Conservation (phyloP, 176 grass and related monocot genomes). For the Oryza nivara region DNA sequence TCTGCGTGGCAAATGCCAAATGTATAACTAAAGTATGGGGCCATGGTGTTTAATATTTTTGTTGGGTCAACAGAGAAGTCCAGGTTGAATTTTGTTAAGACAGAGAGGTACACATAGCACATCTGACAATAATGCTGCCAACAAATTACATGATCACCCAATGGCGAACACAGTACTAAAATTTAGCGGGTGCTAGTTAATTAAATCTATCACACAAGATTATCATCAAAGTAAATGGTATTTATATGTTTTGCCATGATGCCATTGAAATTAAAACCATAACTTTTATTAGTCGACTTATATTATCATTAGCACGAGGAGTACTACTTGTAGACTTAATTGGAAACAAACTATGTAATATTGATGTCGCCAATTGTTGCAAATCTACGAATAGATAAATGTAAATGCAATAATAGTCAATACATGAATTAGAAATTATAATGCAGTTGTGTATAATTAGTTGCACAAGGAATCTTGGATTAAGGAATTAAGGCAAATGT, state of each 20-base stretch:
- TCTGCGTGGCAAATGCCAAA: slow-evolving; percentile 5
- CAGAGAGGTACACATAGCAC: too few species aligned
- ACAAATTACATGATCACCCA: too few species aligned
- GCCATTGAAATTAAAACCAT: not conserved
- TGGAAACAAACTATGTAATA: not conserved
- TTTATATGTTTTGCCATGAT: not conserved
- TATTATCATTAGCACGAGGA: too few species aligned
- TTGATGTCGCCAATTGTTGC: not conserved
- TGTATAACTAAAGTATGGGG: slow-evolving; percentile 13
- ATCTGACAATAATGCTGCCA: too few species aligned
- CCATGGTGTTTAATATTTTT: too few species aligned
- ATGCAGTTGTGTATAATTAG: not conserved
- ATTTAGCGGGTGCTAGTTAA: too few species aligned
- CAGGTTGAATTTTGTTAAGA: not conserved
- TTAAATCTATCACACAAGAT: too few species aligned
- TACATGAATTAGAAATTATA: not conserved
- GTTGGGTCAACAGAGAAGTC: not conserved
- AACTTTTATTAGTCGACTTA: not conserved
- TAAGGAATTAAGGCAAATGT: not conserved
- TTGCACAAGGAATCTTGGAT: not conserved
- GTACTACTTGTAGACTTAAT: not conserved
- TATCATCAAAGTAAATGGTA: too few species aligned
- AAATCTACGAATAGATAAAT: not conserved
- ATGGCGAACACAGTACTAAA: too few species aligned
- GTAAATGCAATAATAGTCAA: not conserved